Evolutionary conservation across 805 yeast species (phyloP).

Genomic region (Ogataea pini): DNA sequence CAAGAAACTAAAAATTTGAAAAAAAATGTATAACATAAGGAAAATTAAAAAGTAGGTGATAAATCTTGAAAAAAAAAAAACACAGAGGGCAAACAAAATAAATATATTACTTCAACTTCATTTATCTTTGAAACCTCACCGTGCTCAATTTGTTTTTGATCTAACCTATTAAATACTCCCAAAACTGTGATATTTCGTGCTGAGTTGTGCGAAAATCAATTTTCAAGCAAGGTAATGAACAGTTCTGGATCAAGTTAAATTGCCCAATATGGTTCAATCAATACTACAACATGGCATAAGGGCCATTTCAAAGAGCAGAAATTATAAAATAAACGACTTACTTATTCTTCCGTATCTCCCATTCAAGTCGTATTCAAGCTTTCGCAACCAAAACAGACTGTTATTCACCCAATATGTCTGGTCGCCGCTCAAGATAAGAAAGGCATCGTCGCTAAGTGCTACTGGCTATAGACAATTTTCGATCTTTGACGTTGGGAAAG

Average conservation of each 20-base stretch:
- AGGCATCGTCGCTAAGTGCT: slow-evolving; percentile 4
- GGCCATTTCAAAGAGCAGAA: background rate
- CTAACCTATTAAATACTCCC: too few species aligned
- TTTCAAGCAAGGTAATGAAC: background rate
- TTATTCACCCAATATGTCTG: slow-evolving; percentile 3
- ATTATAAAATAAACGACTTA: too few species aligned
- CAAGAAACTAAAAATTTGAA: too few species aligned
- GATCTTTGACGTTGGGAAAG: slow-evolving; percentile 48
- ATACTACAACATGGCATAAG: background rate
- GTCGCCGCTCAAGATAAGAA: slow-evolving; percentile 7
- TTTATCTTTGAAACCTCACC: too few species aligned
- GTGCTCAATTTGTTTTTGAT: too few species aligned
- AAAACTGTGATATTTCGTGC: background rate
- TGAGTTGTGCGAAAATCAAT: too few species aligned
- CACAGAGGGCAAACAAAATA: too few species aligned
- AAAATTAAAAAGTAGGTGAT: too few species aligned
- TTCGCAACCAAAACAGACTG: slow-evolving; percentile 1
- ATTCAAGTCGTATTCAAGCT: slow-evolving; percentile 2
- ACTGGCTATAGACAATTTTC: slow-evolving; percentile 28
- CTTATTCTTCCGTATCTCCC: too few species aligned
- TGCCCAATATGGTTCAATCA: background rate
- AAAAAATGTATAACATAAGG: too few species aligned
- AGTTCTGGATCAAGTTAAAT: background rate
- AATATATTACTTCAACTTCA: too few species aligned
- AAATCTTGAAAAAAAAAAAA: too few species aligned